A percentile compares a stretch with the other conserved stretches of the same genome.
Evolutionary conservation across 305 asterid species (phyloP).

Genomic region (Ilex paraguariensis): DNA sequence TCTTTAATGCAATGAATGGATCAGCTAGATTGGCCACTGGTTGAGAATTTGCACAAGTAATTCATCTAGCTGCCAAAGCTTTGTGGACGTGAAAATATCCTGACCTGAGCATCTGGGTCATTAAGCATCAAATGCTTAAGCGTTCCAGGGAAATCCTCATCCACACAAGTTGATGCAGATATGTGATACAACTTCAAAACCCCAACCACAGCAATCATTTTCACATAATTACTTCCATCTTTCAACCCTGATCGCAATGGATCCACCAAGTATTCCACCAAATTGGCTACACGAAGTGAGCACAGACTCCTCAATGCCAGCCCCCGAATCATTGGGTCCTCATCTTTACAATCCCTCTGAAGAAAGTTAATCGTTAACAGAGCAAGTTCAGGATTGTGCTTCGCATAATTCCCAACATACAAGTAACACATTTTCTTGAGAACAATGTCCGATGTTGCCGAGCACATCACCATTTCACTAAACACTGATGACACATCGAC

Average conservation of each 20-base stretch:
- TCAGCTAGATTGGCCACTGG: too few species aligned
- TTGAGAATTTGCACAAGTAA: too few species aligned
- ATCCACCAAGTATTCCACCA: slow-evolving; percentile 98
- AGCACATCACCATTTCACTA: slow-evolving; percentile 99
- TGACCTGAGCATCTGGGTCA: slow-evolving; percentile 95
- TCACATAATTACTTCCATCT: slow-evolving; percentile 87
- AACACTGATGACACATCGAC: slow-evolving; percentile 93
- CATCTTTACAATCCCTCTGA: slow-evolving; percentile 98
- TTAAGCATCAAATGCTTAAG: slow-evolving; percentile 92
- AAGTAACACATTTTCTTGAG: slow-evolving; percentile 98
- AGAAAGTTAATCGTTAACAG: slow-evolving; percentile 95
- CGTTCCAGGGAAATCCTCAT: slow-evolving; percentile 83
- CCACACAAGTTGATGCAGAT: slow-evolving; percentile 79
- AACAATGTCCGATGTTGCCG: slow-evolving; percentile 96
- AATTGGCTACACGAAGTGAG: slow-evolving; percentile 88
- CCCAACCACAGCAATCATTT: slow-evolving; percentile 88
- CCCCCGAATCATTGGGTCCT: slow-evolving; percentile 99
- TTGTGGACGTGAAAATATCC: slow-evolving; percentile 6
- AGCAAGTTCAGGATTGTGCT: slow-evolving; percentile 94
- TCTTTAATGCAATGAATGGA: too few species aligned
- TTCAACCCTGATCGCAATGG: slow-evolving; percentile 86
- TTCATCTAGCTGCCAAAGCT: too few species aligned
- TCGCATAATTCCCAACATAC: slow-evolving; percentile 95
- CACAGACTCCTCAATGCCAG: slow-evolving; percentile 97
- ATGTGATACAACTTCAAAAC: slow-evolving; percentile 89